These are phyloP conservation scores for Quercus robur DNA, from an alignment of 306 rosid species.

Conservation along the genomic window DNA sequence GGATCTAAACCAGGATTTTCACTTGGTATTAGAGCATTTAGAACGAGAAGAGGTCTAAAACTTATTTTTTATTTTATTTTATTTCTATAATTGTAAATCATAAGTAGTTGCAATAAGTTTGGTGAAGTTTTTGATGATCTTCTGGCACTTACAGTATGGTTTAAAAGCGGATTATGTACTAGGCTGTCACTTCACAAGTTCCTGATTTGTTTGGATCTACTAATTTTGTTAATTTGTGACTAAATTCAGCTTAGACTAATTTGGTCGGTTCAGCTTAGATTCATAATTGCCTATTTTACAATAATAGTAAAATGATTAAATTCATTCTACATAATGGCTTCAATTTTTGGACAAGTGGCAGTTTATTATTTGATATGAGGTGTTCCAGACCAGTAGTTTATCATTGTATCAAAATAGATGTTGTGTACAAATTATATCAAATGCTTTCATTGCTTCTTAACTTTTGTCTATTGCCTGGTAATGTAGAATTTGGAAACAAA, in stretches of 20 bases:
- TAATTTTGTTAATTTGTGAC: neutral
- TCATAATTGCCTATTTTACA: neutral
- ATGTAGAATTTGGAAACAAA: conserved; percentile 42
- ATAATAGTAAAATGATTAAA: no score
- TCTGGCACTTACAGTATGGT: neutral
- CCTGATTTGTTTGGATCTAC: neutral
- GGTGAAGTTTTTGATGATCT: neutral
- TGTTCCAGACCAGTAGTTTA: no score
- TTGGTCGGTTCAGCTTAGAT: neutral
- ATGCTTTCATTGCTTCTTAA: conserved; percentile 3
- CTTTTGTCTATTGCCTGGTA: conserved; percentile 8
- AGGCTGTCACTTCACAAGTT: no score
- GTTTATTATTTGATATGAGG: no score
- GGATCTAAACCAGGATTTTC: no score
- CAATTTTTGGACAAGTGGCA: no score
- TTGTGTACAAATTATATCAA: conserved; percentile 6
- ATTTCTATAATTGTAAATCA: neutral
- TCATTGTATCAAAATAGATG: neutral
- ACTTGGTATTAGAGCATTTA: no score
- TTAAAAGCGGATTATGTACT: neutral
- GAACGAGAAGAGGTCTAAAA: no score
- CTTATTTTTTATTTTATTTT: no score
- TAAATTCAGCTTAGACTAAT: neutral
- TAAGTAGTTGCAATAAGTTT: neutral
- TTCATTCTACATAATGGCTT: no score